Evolutionary conservation across 176 grass and related monocot genomes (phyloP).

Genomic region (Cenchrus purpureus): DNA sequence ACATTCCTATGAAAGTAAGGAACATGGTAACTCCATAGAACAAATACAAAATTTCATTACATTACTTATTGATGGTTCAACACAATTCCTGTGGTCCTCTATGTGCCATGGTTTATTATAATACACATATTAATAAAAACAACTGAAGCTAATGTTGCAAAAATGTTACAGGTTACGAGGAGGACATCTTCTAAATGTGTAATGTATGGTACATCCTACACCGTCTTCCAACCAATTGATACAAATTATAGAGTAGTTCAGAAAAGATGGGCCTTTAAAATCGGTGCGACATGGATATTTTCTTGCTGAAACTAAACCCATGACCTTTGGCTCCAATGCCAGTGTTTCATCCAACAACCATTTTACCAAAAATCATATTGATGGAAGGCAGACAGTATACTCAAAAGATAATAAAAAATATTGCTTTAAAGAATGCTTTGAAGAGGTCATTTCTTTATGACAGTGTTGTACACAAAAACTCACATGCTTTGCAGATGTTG

Average conservation of each 20-base stretch:
- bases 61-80: constrained; percentile 4
- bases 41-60: neutral
- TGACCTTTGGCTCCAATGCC: too few relatives aligned
- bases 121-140: neutral
- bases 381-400: neutral
- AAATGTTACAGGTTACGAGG: neutral
- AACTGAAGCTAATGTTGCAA: neutral
- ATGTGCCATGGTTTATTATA: constrained; percentile 13
- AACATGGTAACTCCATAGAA: neutral
- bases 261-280: neutral
- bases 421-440: neutral
- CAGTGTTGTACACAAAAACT: constrained; percentile 37
- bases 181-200: neutral
- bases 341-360: neutral
- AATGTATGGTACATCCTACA: neutral
- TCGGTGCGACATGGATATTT: neutral
- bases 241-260: neutral
- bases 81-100: neutral
- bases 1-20: too few relatives aligned
- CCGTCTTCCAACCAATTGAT: neutral
- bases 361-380: neutral
- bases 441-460: constrained; percentile 15
- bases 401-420: neutral
- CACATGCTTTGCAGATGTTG: constrained; percentile 87
- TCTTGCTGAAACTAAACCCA: neutral